Evolutionary conservation across 2,329 filamentous ascomycete genomes (phyloP), one percentile per base, ranked within the genome.

Genomic region (Cladosporium sp.): DNA sequence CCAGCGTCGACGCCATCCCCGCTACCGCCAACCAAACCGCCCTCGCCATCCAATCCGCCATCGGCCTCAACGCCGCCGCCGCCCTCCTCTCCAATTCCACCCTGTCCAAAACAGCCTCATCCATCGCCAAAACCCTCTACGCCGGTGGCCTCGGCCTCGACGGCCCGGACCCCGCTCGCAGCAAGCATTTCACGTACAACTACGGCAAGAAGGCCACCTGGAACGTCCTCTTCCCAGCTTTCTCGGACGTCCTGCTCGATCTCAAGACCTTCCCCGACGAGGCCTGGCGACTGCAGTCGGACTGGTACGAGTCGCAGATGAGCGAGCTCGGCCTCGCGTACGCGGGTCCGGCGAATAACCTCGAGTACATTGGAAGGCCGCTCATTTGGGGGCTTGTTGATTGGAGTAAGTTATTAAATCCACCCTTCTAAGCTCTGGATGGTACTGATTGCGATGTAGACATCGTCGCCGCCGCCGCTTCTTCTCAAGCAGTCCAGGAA

Each of bases 1-100:
- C 76, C 0, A 82, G 79, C n/a, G 77, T 81, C 60, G 79, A 82
- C 61, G 81, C 81, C 63, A 77, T 78, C n/a, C 79, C 77, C 19
- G 62, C 72, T 28, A 67, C 81, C 28, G 72, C 73, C 5, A 80
- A 80, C 58, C 79, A 81, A 66, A 82, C 79, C 14, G 81, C 81
- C 57, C 68, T 82, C 52, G 79, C 77, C 0, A 67, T 82, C 35
- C 81, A 82, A 65, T 78, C 78, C 43, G 81, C 80, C 57, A 78
- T 81, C 55, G 78, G 77, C 10, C 75, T 82, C 43, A 69, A 77
- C 61, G 78, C 79, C 37, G 80, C 81, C 74, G 67, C 75, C 6
- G 68, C 72, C n/a, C 77, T 82, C 57, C 71, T 77, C 8, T 68
- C 69, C 16, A 57, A 73, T 16, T 61, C 70, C 43, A 80, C 78